Evolutionary conservation across 169 alveolate species (phyloP), one percentile per base, ranked within the genome.

Genomic region (Eimeria acervulina): DNA sequence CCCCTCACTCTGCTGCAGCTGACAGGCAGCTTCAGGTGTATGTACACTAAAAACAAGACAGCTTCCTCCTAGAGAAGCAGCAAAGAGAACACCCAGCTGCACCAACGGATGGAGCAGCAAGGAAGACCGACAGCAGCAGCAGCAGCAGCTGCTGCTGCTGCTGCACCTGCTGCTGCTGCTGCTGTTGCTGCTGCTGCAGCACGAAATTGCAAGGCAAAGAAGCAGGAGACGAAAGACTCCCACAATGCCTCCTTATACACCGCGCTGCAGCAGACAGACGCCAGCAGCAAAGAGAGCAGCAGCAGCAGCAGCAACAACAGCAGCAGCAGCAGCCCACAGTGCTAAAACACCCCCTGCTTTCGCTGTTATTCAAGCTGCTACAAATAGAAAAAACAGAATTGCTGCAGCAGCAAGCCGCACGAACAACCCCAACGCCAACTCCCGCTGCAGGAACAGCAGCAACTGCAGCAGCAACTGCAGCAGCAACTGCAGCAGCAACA

Each of bases 381-480:
- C 17, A n/a, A 12, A 26, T 17, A 33, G 12, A 1, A 26, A 13
- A 13, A 68, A 12, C 31, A 21, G 12, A 5, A 19, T n/a, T n/a
- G 80, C 80, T 68, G 80, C 80, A 68, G 80, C 80, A 47, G 55
- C 55, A 47, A 47, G 55, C 55, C 5, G 55, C 55, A 47, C 55
- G 12, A 47, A 47, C 12, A 47, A 5, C 55, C 55, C 55, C 55
- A 47, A 47, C 19, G 55, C 55, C 55, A 47, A 68, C 80, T 28
- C 15, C 80, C 12, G 80, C 80, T 17, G 80, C 80, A 68, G 80
- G 1, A 68, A 12, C 55, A 68, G 80, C 42, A 68, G 80, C 80
- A n/a, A 28, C 80, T 68, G 42, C 33, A 68, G 80, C 80, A 68
- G 80, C 80, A 68, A 12, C 80, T 28, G 80, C 80, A 68, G 80